A percentile compares a stretch with the other conserved stretches of the same genome.
These are phyloP conservation scores for Candida alai DNA, from an alignment of 805 yeast species.

Conservation along the genomic window DNA sequence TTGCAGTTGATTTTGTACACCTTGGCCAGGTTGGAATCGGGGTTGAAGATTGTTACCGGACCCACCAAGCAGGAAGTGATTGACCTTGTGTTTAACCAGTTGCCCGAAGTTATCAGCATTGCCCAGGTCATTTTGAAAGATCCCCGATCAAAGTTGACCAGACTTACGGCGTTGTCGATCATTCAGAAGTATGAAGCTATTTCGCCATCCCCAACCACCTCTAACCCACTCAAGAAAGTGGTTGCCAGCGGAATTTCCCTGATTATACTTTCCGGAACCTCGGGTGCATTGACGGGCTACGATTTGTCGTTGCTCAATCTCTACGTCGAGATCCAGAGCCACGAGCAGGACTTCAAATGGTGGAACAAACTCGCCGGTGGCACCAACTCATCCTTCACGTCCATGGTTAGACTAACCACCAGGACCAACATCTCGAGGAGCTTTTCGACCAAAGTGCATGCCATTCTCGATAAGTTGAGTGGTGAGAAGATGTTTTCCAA, in stretches of 20 bases:
- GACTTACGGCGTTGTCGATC: constrained; percentile 45
- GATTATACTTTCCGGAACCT: constrained; percentile 13
- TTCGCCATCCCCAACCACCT: constrained; percentile 21
- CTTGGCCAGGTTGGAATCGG: constrained; percentile 47
- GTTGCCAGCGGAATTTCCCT: constrained; percentile 7
- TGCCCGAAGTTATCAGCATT: constrained; percentile 52
- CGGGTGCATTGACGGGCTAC: constrained; percentile 33
- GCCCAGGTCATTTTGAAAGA: constrained; percentile 42
- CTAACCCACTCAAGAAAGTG: constrained; percentile 3
- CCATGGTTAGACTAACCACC: constrained; percentile 47
- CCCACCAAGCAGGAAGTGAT: constrained; percentile 23
- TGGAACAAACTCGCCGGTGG: constrained; percentile 48
- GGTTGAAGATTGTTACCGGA: constrained; percentile 6
- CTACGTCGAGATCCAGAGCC: constrained; percentile 44
- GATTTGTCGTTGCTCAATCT: constrained; percentile 58
- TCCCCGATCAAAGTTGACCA: constrained; percentile 35
- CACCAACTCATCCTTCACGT: constrained; percentile 62
- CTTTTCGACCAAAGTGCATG: constrained; percentile 39
- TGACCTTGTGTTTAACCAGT: constrained; percentile 21
- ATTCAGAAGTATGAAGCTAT: constrained; percentile 36
- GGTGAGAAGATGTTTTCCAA: constrained; percentile 51
- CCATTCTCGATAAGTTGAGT: constrained; percentile 46
- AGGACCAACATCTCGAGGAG: constrained; percentile 18
- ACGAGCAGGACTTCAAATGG: constrained; percentile 60
- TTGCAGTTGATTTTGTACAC: constrained; percentile 55